Evolutionary conservation across 768 basidiomycete genomes (phyloP).

Genomic region (Suillus discolor): DNA sequence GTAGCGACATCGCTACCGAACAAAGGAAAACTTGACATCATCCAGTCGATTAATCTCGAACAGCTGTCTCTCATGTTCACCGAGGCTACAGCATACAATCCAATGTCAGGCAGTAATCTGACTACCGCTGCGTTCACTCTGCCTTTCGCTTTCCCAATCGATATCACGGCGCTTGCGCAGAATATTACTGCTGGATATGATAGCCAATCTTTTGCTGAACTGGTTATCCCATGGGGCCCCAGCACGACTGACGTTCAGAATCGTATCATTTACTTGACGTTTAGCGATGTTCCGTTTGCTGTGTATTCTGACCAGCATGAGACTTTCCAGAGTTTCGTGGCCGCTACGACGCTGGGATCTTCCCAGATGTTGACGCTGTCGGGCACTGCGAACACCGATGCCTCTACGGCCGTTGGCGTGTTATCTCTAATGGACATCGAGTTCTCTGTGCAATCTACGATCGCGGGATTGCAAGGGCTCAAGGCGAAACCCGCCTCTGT

Average conservation of each 20-base stretch:
- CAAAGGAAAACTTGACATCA: conserved; percentile 60
- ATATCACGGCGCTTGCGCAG: conserved; percentile 63
- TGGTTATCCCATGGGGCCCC: conserved; percentile 59
- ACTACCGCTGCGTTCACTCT: conserved; percentile 66
- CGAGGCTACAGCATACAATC: conserved; percentile 55
- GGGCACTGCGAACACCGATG: conserved; percentile 57
- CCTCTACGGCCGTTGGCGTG: conserved; percentile 66
- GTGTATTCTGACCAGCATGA: conserved; percentile 50
- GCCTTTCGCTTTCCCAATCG: conserved; percentile 70
- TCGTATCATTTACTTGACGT: conserved; percentile 62
- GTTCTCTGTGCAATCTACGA: conserved; percentile 59
- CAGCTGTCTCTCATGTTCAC: conserved; percentile 63
- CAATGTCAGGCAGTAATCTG: conserved; percentile 57
- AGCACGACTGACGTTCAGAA: conserved; percentile 62
- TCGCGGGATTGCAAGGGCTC: conserved; percentile 68
- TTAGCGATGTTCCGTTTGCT: conserved; percentile 60
- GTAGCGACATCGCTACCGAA: conserved; percentile 65
- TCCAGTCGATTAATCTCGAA: conserved; percentile 63
- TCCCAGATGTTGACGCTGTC: conserved; percentile 51
- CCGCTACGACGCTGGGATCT: conserved; percentile 55
- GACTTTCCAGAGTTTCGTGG: conserved; percentile 63
- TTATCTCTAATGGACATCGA: conserved; percentile 56
- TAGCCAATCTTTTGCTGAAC: conserved; percentile 58
- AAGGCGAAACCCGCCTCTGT: conserved; percentile 58
- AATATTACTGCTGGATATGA: conserved; percentile 55